These are phyloP conservation scores for Fistulinella prunicolor DNA, from an alignment of 768 basidiomycete species.

Conservation along the genomic window DNA sequence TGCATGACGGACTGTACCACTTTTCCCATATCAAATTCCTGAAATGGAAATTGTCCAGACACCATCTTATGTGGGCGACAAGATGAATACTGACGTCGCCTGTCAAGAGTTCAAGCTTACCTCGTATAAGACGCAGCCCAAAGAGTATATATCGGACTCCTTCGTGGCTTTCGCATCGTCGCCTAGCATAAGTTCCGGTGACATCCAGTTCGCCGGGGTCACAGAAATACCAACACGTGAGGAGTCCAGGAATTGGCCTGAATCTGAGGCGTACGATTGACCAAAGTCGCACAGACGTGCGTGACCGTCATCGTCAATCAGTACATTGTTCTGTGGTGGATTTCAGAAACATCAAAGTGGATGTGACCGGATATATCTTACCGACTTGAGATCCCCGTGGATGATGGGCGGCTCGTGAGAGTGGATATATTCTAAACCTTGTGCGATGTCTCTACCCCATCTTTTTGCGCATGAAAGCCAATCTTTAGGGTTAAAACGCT, in stretches of 20 bases:
- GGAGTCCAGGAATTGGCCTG: slow-evolving; percentile 23
- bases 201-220: slow-evolving; percentile 22
- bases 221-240: slow-evolving; percentile 16
- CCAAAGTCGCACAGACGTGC: slow-evolving; percentile 30
- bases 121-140: slow-evolving; percentile 33
- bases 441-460: slow-evolving; percentile 17
- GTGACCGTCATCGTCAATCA: slow-evolving; percentile 12
- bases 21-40: not conserved
- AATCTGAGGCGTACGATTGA: slow-evolving; percentile 24
- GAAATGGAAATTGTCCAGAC: slow-evolving; percentile 17
- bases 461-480: slow-evolving; percentile 5
- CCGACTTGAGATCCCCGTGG: slow-evolving; percentile 43
- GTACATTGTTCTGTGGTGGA: slow-evolving; percentile 23
- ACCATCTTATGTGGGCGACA: slow-evolving; percentile 16
- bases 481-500: not conserved
- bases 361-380: slow-evolving; percentile 5
- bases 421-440: slow-evolving; percentile 26
- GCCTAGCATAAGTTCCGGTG: slow-evolving; percentile 21
- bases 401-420: slow-evolving; percentile 28
- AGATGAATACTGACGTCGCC: not conserved
- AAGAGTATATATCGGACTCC: slow-evolving; percentile 25
- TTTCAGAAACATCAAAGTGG: not conserved
- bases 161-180: slow-evolving; percentile 7
- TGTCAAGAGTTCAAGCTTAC: slow-evolving; percentile 7
- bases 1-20: not conserved